Conservation (phyloP, 2,329 filamentous ascomycete species). For the Ascosphaera aggregata region DNA sequence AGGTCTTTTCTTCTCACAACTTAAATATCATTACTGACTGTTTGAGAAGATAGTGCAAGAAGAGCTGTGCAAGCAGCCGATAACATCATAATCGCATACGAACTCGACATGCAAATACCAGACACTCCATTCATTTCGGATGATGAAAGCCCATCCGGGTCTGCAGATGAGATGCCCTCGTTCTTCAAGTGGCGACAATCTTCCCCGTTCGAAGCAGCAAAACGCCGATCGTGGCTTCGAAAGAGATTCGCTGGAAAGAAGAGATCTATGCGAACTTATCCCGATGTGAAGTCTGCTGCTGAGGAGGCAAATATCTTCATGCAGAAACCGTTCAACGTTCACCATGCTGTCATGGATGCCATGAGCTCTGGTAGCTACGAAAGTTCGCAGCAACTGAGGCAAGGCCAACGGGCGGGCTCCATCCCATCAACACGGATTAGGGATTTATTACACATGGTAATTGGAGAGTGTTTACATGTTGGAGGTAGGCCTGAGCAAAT, state of each 20-base stretch:
- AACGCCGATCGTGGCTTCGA: slow-evolving; percentile 18
- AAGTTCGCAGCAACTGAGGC: neutral
- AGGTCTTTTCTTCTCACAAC: neutral
- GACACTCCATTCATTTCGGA: slow-evolving; percentile 29
- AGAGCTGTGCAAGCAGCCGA: slow-evolving; percentile 50
- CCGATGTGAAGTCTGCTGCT: slow-evolving; percentile 18
- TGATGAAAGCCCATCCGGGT: slow-evolving; percentile 12
- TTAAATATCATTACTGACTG: neutral
- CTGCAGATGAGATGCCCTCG: slow-evolving; percentile 17
- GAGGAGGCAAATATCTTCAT: slow-evolving; percentile 20
- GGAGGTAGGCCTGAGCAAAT: slow-evolving; percentile 25
- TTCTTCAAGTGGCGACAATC: slow-evolving; percentile 3
- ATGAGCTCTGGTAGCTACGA: slow-evolving; percentile 13
- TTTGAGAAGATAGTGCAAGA: slow-evolving; percentile 37
- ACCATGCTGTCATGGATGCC: slow-evolving; percentile 13
- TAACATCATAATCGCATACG: slow-evolving; percentile 53
- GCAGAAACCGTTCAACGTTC: slow-evolving; percentile 11
- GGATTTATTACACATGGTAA: slow-evolving; percentile 21
- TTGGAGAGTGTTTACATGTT: slow-evolving; percentile 25
- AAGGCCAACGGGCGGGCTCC: slow-evolving; percentile 6
- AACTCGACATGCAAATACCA: slow-evolving; percentile 53
- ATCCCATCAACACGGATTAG: slow-evolving; percentile 22
- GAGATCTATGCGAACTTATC: slow-evolving; percentile 16
- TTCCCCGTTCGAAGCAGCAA: slow-evolving; percentile 17
- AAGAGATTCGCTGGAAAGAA: slow-evolving; percentile 14